phyloP scores from a whole-genome alignment of 768 basidiomycete genomes.

The Tylopilus sp. region DNA sequence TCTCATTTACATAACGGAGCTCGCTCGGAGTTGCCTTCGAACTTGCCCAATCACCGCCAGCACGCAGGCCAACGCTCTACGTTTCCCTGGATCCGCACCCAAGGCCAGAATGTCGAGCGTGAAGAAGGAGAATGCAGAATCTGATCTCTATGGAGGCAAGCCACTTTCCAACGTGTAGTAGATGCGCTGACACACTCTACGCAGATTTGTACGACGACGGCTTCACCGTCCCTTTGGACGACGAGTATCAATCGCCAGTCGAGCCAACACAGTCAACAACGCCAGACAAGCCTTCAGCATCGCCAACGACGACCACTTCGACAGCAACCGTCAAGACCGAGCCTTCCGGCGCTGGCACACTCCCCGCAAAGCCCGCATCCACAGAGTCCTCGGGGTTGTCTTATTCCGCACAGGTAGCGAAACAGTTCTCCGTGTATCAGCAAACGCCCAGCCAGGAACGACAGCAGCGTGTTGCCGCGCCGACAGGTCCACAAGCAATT shows the following conservation, averaged over 20 bases:
- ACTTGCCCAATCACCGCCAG: conserved; percentile 12
- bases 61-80: background rate
- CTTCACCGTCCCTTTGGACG: conserved; percentile 32
- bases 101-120: conserved; percentile 15
- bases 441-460: conserved; percentile 66
- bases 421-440: conserved; percentile 61
- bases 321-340: conserved; percentile 22
- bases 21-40: too few species aligned
- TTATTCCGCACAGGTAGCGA: conserved; percentile 63
- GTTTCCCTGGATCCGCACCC: background rate
- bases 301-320: conserved; percentile 16
- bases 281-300: conserved; percentile 16
- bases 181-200: conserved; percentile 2
- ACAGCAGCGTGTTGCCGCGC: conserved; percentile 38
- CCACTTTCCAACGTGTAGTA: background rate
- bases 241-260: conserved; percentile 30
- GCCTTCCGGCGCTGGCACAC: conserved; percentile 15
- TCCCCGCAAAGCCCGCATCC: conserved; percentile 29
- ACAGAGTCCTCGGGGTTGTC: conserved; percentile 37
- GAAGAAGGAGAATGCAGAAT: conserved; percentile 34
- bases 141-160: conserved; percentile 48
- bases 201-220: conserved; percentile 55
- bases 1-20: background rate
- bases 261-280: conserved; percentile 21
- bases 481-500: conserved; percentile 25